These are phyloP conservation scores for Tranzscheliella williamsii DNA, from an alignment of 1,284 basidiomycete species.

Conservation along the genomic window DNA sequence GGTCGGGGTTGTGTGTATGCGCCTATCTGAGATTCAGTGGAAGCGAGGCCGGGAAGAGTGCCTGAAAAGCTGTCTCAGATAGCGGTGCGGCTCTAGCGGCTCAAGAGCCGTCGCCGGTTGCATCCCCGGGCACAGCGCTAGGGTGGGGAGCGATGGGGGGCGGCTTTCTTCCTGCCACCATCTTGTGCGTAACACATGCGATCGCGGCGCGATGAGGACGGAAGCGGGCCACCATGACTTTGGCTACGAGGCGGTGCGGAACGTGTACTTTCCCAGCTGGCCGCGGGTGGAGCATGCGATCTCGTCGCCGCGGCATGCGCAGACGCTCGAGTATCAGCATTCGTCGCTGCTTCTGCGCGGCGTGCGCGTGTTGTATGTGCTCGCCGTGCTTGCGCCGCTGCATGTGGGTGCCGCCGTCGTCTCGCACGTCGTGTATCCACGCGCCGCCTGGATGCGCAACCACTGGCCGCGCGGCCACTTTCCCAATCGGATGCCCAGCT, in stretches of 20 bases:
- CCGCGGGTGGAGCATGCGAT: constrained; percentile 6
- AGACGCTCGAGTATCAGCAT: constrained; percentile 6
- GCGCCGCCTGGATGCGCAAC: neutral
- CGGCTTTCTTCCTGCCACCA: no score
- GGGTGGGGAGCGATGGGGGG: neutral
- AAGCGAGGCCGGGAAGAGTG: no score
- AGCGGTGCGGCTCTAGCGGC: no score
- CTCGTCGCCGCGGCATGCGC: constrained; percentile 9
- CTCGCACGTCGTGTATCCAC: constrained; percentile 7
- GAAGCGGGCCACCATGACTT: constrained; percentile 8
- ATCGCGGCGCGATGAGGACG: constrained; percentile 12
- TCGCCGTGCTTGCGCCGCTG: constrained; percentile 7
- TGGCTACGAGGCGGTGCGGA: neutral
- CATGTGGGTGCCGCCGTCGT: constrained; percentile 6
- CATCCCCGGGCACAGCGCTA: neutral
- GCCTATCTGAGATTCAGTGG: no score
- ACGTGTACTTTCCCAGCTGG: constrained; percentile 10
- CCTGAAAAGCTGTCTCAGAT: no score
- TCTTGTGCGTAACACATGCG: no score
- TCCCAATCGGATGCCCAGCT: constrained; percentile 8
- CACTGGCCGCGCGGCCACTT: constrained; percentile 1
- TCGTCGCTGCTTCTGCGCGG: neutral
- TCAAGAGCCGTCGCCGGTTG: no score
- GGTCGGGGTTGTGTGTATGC: no score
- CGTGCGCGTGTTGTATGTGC: constrained; percentile 3